phyloP scores from a whole-genome alignment of 1,284 basidiomycete species.

The Rhodotorula sp. region DNA sequence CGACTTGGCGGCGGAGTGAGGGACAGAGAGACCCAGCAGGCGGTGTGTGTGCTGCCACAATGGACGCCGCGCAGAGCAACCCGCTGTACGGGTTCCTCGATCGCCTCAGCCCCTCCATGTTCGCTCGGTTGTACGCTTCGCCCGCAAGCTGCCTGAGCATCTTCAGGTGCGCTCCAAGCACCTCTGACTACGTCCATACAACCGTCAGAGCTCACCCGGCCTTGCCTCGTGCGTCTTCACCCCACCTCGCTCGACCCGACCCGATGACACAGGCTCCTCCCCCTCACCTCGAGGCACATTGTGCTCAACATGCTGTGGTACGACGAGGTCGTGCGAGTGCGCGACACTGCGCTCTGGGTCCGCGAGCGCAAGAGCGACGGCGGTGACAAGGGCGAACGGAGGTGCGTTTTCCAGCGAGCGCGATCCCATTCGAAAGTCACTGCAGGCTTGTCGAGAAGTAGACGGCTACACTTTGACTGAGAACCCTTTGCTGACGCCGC shows the following conservation, averaged over 20 bases:
- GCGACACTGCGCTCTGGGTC: conserved; percentile 80
- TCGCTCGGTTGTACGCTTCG: conserved; percentile 80
- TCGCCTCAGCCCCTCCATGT: conserved; percentile 76
- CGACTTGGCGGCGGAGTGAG: no score
- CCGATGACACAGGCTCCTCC: conserved; percentile 62
- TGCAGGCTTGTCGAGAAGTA: conserved; percentile 17
- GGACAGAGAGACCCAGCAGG: no score
- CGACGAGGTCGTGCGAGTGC: conserved; percentile 66
- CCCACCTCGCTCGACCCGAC: neutral
- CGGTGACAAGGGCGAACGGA: conserved; percentile 55
- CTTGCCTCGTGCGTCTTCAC: neutral
- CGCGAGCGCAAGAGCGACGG: conserved; percentile 59
- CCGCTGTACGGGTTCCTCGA: conserved; percentile 65
- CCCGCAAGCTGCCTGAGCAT: conserved; percentile 93
- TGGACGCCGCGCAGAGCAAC: no score
- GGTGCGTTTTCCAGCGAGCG: conserved; percentile 55
- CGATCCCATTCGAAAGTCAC: neutral
- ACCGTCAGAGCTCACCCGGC: no score
- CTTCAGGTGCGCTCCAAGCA: conserved; percentile 66
- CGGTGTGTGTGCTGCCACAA: no score
- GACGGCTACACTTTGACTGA: conserved; percentile 33
- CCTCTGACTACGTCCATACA: no score
- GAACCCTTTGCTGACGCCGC: conserved; percentile 5
- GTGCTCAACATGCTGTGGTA: conserved; percentile 92
- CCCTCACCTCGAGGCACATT: conserved; percentile 82